phyloP scores from a whole-genome alignment of 2,329 filamentous ascomycete genomes.

The Aschersonia sp. region DNA sequence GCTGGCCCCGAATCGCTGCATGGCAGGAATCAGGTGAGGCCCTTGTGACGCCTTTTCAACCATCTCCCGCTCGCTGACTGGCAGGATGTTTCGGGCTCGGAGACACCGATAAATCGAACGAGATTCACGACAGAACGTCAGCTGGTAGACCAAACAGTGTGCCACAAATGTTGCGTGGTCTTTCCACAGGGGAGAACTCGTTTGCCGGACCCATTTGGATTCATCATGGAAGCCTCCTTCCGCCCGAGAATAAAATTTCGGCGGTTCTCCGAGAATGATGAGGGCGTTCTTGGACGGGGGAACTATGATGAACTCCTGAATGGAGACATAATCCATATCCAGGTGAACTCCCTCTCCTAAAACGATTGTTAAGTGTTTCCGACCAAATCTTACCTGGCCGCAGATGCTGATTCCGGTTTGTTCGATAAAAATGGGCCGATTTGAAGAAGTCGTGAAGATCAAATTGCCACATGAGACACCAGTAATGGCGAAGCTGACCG shows the following conservation, averaged over 20 bases:
- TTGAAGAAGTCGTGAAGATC: slow-evolving; percentile 17
- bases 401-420: slow-evolving; percentile 15
- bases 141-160: slow-evolving; percentile 30
- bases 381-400: slow-evolving; percentile 27
- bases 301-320: slow-evolving; percentile 29
- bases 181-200: slow-evolving; percentile 10
- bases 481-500: slow-evolving; percentile 3
- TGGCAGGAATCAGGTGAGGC: slow-evolving; percentile 9
- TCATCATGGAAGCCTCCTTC: slow-evolving; percentile 1
- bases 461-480: slow-evolving; percentile 32
- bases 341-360: slow-evolving; percentile 17
- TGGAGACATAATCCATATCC: slow-evolving; percentile 33
- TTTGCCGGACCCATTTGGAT: slow-evolving; percentile 14
- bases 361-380: slow-evolving; percentile 24
- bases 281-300: slow-evolving; percentile 23
- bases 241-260: slow-evolving; percentile 28
- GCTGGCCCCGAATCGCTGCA: slow-evolving; percentile 18
- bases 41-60: slow-evolving; percentile 3
- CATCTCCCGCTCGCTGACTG: slow-evolving; percentile 11
- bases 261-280: slow-evolving; percentile 35
- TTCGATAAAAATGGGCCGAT: slow-evolving; percentile 26
- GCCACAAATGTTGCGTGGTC: slow-evolving; percentile 20
- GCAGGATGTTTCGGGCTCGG: slow-evolving; percentile 9
- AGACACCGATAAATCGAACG: slow-evolving; percentile 9
- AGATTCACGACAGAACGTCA: background rate